Base-by-base conservation (phyloP, 2,329 filamentous ascomycete species). In the Clarireedia monteithiana region DNA sequence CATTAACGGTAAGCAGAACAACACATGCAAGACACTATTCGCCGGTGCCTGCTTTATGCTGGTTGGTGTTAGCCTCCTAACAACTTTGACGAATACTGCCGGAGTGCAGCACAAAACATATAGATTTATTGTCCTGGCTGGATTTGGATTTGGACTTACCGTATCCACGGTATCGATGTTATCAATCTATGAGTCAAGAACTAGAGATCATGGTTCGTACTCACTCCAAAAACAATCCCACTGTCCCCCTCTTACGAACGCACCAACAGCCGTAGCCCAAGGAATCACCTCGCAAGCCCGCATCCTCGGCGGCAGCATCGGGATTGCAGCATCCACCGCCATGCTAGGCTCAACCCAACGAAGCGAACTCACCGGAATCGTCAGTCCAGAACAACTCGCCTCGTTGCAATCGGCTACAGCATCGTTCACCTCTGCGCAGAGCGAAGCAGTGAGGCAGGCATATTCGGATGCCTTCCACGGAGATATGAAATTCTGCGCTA, bases 241-340 rank as follows among this genome's bases (percentile, higher is more conserved):
- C 17, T 15, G 26, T 26, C 15, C 20, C 26, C 42, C 5, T 40
- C 34, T 20, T 26, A 34, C 45, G 26, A 36, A 24, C n/a, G 5
- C 15, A 5, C 20, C 39, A 36, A 4, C 38, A 50, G 81, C 82
- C 0, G 77, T 80, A 2, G 80, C 79, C 0, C 80, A 84, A 61
- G 82, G 81, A 0, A 76, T 80, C 4, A 73, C 84, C 9, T 79
- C 82, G 1, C 82, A 85, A 66, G 75, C 78, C 1, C 75, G 82
- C 14, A 78, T 84, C 0, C 69, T 85, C 2, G 82, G 82, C 1
- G 82, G 82, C 2, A 78, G 78, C 39, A 72, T 84, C 27, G 82
- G 82, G 1, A 72, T 85, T 45, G 77, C 81, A 0, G 67, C 78
- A 24, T 82, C 81, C 60, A 83, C 78, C n/a, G 75, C 82, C 14